phyloP scores from a whole-genome alignment of 352 stramenopile species.

The Hyaloperonospora arabidopsidis region DNA sequence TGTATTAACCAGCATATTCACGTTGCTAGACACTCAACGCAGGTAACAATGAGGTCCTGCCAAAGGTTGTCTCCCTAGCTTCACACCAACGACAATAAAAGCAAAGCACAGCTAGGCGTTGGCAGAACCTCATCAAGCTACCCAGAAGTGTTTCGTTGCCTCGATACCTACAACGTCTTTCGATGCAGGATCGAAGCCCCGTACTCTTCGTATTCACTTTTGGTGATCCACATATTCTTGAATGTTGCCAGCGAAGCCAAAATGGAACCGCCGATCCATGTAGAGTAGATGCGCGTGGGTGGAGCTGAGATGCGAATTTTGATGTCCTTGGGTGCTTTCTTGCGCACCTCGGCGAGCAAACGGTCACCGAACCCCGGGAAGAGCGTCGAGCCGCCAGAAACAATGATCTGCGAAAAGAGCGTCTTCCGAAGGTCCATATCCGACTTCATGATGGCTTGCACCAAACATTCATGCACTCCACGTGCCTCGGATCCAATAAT shows the following conservation, averaged over 20 bases:
- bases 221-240: constrained; percentile 99
- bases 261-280: constrained; percentile 97
- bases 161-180: constrained; percentile 81
- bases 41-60: constrained; percentile 8
- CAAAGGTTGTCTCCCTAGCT: constrained; percentile 7
- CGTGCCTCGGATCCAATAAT: constrained; percentile 73
- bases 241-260: constrained; percentile 95
- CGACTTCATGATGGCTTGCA: constrained; percentile 94
- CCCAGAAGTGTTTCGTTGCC: constrained; percentile 1
- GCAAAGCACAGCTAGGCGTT: constrained; percentile 10
- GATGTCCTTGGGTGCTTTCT: constrained; percentile 85
- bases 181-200: constrained; percentile 94
- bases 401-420: constrained; percentile 89
- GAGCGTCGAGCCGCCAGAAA: constrained; percentile 92
- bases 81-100: constrained; percentile 26
- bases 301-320: constrained; percentile 95
- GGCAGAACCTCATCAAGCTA: constrained; percentile 3
- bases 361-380: constrained; percentile 93
- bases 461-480: constrained; percentile 82
- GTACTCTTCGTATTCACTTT: constrained; percentile 97
- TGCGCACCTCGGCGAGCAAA: constrained; percentile 90
- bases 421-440: constrained; percentile 94
- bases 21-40: constrained; percentile 12
- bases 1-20: constrained; percentile 20
- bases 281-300: constrained; percentile 91